These are phyloP conservation scores for Batkoa obscura DNA, from an alignment of 371 early-diverging fungal genomes.

Conservation along the genomic window DNA sequence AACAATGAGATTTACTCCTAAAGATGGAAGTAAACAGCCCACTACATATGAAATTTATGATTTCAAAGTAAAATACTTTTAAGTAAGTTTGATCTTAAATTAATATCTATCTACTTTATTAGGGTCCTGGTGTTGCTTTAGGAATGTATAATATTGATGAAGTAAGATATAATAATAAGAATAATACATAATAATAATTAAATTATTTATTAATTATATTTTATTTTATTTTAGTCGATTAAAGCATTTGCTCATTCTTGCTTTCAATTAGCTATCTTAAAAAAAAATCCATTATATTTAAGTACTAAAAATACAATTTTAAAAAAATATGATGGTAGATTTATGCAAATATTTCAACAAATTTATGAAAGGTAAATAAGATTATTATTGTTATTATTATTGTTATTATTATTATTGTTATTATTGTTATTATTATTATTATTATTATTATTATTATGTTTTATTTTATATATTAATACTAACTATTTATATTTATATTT, in stretches of 20 bases:
- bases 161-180: constrained; percentile 8
- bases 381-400: too few species aligned
- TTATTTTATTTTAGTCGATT: constrained; percentile 36
- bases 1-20: constrained; percentile 73
- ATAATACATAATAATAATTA: too few species aligned
- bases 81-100: too few species aligned
- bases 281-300: constrained; percentile 82
- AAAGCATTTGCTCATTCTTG: constrained; percentile 83
- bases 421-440: too few species aligned
- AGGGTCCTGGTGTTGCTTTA: constrained; percentile 72
- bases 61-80: constrained; percentile 25
- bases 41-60: constrained; percentile 50
- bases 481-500: too few species aligned
- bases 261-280: constrained; percentile 74
- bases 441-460: too few species aligned
- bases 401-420: too few species aligned
- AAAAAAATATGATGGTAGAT: constrained; percentile 92
- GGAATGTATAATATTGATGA: constrained; percentile 89
- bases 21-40: constrained; percentile 40
- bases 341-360: constrained; percentile 90
- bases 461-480: too few species aligned
- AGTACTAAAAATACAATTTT: constrained; percentile 95
- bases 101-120: background rate
- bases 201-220: too few species aligned
- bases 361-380: constrained; percentile 79